Evolutionary conservation across 2,329 filamentous ascomycete genomes (phyloP).

Genomic region (Pestalotiopsis sp.): DNA sequence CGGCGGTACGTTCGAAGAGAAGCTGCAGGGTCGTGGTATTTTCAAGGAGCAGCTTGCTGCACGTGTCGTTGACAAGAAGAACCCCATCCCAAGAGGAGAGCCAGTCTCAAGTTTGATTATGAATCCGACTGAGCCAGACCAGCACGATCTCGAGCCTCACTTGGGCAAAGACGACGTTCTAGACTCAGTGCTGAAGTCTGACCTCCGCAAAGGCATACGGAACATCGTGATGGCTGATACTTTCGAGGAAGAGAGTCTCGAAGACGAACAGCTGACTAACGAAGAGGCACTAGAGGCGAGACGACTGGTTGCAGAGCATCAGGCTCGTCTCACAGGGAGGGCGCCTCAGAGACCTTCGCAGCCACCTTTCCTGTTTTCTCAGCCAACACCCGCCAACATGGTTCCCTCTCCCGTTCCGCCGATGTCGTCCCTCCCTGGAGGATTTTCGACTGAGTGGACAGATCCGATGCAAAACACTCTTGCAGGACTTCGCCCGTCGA

Average conservation of each 20-base stretch:
- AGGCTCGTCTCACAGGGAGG: slow-evolving; percentile 22
- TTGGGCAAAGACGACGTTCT: slow-evolving; percentile 67
- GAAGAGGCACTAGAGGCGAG: slow-evolving; percentile 63
- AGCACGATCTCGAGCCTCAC: slow-evolving; percentile 54
- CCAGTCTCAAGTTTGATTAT: slow-evolving; percentile 62
- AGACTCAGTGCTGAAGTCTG: slow-evolving; percentile 45
- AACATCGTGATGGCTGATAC: slow-evolving; percentile 70
- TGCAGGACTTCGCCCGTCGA: no score
- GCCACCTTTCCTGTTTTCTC: neutral
- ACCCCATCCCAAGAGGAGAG: slow-evolving; percentile 67
- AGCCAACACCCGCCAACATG: neutral
- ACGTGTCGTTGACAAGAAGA: slow-evolving; percentile 83
- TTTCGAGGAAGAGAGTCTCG: slow-evolving; percentile 70
- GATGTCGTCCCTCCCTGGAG: no score
- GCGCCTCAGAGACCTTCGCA: neutral
- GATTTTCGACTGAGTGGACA: no score
- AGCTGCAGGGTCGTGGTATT: slow-evolving; percentile 71
- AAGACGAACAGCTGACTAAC: slow-evolving; percentile 54
- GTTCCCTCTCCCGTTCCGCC: neutral
- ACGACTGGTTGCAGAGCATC: slow-evolving; percentile 31
- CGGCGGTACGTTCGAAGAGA: slow-evolving; percentile 79
- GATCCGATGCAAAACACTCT: no score
- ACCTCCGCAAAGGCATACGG: slow-evolving; percentile 44
- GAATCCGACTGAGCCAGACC: slow-evolving; percentile 52
- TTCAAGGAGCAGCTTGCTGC: slow-evolving; percentile 83